Base-by-base conservation (phyloP, 768 basidiomycete genomes). In the Gloeostereum incarnatum region DNA sequence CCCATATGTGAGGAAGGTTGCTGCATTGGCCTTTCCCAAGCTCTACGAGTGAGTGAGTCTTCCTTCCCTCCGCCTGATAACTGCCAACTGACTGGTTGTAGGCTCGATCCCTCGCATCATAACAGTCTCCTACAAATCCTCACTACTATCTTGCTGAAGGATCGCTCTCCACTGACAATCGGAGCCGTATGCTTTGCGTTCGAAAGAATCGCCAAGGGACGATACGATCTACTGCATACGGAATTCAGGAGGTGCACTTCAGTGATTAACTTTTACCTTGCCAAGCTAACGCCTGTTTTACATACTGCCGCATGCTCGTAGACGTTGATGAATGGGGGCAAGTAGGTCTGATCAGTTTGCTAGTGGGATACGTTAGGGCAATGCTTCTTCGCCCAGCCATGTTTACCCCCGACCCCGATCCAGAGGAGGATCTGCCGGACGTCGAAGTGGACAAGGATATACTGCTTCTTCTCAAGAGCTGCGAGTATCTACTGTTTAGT, bases 271-370 rank as follows among this genome's bases (percentile, higher is more conserved):
- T n/a, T n/a, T n/a, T n/a, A n/a, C n/a, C n/a, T n/a, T n/a, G n/a
- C n/a, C n/a, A n/a, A n/a, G n/a, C n/a, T n/a, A n/a, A n/a, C n/a
- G n/a, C n/a, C n/a, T n/a, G n/a, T n/a, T n/a, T n/a, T n/a, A n/a
- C n/a, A n/a, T n/a, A n/a, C 21, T 96, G 91, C 53, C 69, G 71
- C 30, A 65, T 85, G n/a, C 63, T 98, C 2, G 70, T 90, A 23
- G 92, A 99, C 49, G 80, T 83, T 3, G 96, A 99, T 49, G 94
- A 96, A 55, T 99, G 96, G 96, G 92, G 91, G 0, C 96, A 97
- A 57, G 75, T 84, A 5, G 75, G 81, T 32, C 57, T 91, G 14
- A 66, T 94, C 43, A 72, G 81, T 31, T 66, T 98, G 10, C 68
- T 99, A 22, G 59, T 80, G 39, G 66, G 86, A 42, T 99, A 99